Percentiles rank a stretch among this genome's conserved stretches.
These are phyloP conservation scores for Marasmius sp. DNA, from an alignment of 1,284 basidiomycete genomes.

Conservation along the genomic window DNA sequence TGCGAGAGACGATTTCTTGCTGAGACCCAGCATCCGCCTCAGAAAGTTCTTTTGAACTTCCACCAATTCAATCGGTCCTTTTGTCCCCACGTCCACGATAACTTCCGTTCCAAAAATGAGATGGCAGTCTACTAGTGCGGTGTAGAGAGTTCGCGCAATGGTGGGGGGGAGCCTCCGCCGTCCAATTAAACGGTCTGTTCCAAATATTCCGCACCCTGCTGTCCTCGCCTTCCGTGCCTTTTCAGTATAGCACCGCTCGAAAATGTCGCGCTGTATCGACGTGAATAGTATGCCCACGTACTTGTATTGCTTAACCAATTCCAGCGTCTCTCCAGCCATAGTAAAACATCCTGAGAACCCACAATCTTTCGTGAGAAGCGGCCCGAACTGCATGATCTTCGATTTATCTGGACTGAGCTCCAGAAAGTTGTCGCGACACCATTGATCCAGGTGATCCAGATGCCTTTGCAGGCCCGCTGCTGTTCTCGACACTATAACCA, in stretches of 20 bases:
- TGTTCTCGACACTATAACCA: conserved; percentile 25
- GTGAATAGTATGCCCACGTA: conserved; percentile 10
- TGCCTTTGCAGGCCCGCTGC: conserved; percentile 21
- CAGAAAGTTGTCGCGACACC: conserved; percentile 25
- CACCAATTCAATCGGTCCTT: not conserved
- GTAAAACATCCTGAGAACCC: too few species aligned
- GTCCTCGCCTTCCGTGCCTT: too few species aligned
- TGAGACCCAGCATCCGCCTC: not conserved
- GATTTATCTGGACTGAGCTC: conserved; percentile 25
- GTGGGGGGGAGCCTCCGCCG: not conserved
- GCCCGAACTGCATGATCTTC: conserved; percentile 17
- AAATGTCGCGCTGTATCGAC: conserved; percentile 2
- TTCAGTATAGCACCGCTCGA: not conserved
- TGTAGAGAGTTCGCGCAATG: too few species aligned
- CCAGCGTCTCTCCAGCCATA: not conserved
- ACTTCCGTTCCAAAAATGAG: too few species aligned
- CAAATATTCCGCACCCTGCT: not conserved
- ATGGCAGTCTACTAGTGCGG: too few species aligned
- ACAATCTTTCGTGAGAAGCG: not conserved
- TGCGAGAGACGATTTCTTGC: not conserved
- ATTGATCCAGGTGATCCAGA: conserved; percentile 18
- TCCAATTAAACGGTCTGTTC: not conserved
- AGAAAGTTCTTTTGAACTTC: not conserved
- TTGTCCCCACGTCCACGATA: not conserved
- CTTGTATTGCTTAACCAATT: conserved; percentile 3